These are phyloP conservation scores for Ceratocystis huliohia DNA, from an alignment of 2,329 filamentous ascomycete genomes.

Conservation along the genomic window DNA sequence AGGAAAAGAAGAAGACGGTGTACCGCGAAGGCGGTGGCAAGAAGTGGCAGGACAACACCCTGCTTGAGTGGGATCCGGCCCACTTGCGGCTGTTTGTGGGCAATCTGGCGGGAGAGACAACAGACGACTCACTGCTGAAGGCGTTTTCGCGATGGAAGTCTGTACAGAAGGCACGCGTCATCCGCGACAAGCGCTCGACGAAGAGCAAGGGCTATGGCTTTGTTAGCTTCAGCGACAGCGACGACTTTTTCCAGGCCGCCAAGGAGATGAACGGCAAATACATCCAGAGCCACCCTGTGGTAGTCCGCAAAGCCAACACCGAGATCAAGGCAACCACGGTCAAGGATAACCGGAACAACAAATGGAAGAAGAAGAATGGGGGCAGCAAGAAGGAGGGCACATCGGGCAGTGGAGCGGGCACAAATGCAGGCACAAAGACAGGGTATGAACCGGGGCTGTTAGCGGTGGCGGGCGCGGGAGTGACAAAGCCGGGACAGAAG, in stretches of 20 bases:
- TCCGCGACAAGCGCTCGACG: constrained; percentile 87
- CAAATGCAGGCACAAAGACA: constrained; percentile 23
- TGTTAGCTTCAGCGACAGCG: constrained; percentile 86
- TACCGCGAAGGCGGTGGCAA: constrained; percentile 79
- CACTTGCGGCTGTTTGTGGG: constrained; percentile 94
- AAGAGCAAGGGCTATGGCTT: constrained; percentile 97
- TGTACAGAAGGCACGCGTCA: constrained; percentile 82
- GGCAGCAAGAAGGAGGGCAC: constrained; percentile 28
- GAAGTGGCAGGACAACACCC: constrained; percentile 75
- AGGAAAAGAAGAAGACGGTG: constrained; percentile 72
- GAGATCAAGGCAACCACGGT: constrained; percentile 71
- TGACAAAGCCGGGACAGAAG: constrained; percentile 51
- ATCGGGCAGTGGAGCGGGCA: constrained; percentile 24
- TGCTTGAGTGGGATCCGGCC: constrained; percentile 90
- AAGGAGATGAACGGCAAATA: constrained; percentile 99
- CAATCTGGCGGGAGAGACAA: constrained; percentile 93
- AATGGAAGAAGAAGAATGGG: constrained; percentile 28
- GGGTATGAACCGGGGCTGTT: constrained; percentile 40
- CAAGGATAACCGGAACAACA: constrained; percentile 40
- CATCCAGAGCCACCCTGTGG: constrained; percentile 89
- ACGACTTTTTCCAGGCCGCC: constrained; percentile 91
- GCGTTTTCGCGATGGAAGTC: constrained; percentile 82
- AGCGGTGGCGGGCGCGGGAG: constrained; percentile 38
- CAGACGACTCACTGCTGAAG: constrained; percentile 87
- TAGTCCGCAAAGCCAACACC: constrained; percentile 76